Conservation (phyloP, 495 filamentous ascomycete genomes). For the Aspergillus sclerotiicarbonarius region DNA sequence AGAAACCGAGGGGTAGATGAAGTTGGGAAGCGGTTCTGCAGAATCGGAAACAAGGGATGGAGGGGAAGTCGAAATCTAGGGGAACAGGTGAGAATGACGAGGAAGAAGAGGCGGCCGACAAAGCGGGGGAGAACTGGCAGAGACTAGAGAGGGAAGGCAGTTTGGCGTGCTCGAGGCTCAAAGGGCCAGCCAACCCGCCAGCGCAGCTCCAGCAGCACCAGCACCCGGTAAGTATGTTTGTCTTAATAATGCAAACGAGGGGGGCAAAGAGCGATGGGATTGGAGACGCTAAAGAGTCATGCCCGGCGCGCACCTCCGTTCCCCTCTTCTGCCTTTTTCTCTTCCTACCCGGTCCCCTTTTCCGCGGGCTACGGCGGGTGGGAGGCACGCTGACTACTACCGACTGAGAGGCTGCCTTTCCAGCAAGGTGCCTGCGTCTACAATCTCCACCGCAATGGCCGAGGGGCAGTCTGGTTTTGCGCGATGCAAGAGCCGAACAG, state of each 20-base stretch:
- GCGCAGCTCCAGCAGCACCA: background rate
- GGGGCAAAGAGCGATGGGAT: background rate
- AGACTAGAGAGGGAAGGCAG: background rate
- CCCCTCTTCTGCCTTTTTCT: background rate
- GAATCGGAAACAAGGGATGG: background rate
- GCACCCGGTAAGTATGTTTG: background rate
- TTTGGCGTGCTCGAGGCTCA: background rate
- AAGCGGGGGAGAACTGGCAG: conserved; percentile 8
- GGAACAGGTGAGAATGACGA: background rate
- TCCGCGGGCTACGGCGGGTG: no score
- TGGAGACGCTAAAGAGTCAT: background rate
- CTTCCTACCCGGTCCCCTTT: no score
- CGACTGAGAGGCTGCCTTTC: no score
- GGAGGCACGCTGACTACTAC: no score
- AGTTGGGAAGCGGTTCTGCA: background rate
- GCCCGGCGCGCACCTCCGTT: background rate
- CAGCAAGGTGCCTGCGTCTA: no score
- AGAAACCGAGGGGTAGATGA: background rate
- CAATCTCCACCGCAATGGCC: no score
- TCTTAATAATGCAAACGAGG: background rate
- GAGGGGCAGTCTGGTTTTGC: no score
- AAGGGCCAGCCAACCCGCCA: background rate
- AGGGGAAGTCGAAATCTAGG: background rate
- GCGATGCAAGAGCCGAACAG: no score
- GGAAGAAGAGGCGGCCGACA: conserved; percentile 4